Evolutionary conservation across 2,329 filamentous ascomycete genomes (phyloP).

Genomic region (Metarhizium brunneum): DNA sequence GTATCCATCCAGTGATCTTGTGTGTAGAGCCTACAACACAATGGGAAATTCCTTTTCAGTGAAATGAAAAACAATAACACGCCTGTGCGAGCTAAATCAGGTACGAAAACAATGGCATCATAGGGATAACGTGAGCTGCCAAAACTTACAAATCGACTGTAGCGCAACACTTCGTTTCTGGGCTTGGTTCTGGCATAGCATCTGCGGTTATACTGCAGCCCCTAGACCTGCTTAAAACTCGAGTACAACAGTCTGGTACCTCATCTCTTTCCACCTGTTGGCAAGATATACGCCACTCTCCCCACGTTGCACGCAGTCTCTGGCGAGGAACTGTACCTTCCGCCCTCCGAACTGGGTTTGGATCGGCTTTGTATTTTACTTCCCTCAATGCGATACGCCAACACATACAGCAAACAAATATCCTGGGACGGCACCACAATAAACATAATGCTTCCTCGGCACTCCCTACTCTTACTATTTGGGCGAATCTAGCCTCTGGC

Average conservation of each 20-base stretch:
- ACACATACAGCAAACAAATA: conserved; percentile 30
- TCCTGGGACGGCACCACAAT: conserved; percentile 14
- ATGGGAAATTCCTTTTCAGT: not conserved
- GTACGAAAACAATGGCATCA: not conserved
- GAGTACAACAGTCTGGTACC: conserved; percentile 77
- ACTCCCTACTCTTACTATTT: conserved; percentile 73
- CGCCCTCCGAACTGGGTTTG: conserved; percentile 85
- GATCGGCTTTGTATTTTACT: conserved; percentile 90
- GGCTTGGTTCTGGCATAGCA: conserved; percentile 76
- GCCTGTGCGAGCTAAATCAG: conserved; percentile 8
- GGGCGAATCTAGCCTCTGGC: conserved; percentile 77
- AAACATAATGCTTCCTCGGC: conserved; percentile 48
- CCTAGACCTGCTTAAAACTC: conserved; percentile 91
- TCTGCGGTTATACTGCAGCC: conserved; percentile 89
- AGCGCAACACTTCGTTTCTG: conserved; percentile 84
- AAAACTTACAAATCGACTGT: conserved; percentile 2
- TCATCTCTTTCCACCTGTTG: conserved; percentile 45
- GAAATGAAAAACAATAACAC: conserved; percentile 7
- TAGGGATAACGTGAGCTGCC: not conserved
- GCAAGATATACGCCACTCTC: conserved; percentile 41
- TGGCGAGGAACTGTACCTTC: conserved; percentile 93
- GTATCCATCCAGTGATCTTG: not conserved
- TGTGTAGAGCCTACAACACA: not conserved
- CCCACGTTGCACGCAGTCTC: conserved; percentile 56
- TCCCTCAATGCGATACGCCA: conserved; percentile 77